These are phyloP conservation scores for Omphalotus guepiniiformis DNA, from an alignment of 768 basidiomycete genomes.

Conservation along the genomic window DNA sequence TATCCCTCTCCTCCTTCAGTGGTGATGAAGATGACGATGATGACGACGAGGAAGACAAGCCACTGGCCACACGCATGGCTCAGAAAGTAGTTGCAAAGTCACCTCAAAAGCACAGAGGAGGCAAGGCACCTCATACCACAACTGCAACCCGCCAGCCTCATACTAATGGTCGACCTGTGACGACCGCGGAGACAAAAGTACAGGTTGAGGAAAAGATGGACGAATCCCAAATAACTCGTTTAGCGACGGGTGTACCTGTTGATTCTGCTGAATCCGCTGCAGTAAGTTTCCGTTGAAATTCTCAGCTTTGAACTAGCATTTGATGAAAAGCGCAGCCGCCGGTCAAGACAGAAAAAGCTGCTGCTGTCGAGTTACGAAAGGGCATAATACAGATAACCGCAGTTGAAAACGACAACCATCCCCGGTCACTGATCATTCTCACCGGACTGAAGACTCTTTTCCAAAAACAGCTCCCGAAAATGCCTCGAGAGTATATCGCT, in stretches of 20 bases:
- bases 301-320: conserved; percentile 7
- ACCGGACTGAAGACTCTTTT: conserved; percentile 97
- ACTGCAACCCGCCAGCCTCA: neutral
- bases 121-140: conserved; percentile 40
- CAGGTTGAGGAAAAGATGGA: conserved; percentile 81
- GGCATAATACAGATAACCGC: conserved; percentile 81
- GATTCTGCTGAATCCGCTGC: conserved; percentile 50
- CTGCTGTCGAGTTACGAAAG: conserved; percentile 73
- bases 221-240: conserved; percentile 67
- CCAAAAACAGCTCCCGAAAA: conserved; percentile 95
- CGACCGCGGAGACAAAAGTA: conserved; percentile 46
- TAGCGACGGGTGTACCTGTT: conserved; percentile 78
- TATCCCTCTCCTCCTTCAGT: conserved; percentile 51
- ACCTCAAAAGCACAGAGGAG: conserved; percentile 21
- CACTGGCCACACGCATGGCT: conserved; percentile 46
- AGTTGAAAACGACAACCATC: conserved; percentile 77
- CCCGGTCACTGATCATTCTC: conserved; percentile 78
- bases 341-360: conserved; percentile 67
- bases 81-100: conserved; percentile 19
- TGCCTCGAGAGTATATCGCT: conserved; percentile 98
- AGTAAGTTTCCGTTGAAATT: conserved; percentile 31
- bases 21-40: conserved; percentile 47
- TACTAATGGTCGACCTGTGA: conserved; percentile 49
- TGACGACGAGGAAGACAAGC: conserved; percentile 57
- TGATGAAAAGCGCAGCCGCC: conserved; percentile 36